Base-by-base conservation (phyloP, 441 rosid species). In the Pelargonium cotyledonis region DNA sequence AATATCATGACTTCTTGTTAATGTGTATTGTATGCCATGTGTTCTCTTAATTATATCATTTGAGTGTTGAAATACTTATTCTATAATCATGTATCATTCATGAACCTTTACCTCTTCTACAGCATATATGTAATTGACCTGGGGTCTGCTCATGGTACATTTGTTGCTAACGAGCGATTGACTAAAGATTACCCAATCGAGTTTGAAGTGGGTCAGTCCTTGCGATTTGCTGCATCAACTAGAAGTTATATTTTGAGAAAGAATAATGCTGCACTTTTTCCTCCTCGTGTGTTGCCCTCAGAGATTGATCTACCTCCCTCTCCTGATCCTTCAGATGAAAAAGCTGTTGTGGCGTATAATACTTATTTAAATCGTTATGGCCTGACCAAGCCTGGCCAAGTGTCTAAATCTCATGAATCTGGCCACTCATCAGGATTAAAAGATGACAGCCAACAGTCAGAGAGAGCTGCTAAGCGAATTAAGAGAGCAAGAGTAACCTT, bases 81-180 rank as follows among this genome's bases (percentile, higher is more conserved):
- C 71, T 67, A 57, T 38, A 75, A 61, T 65, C 38, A 47, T 65
- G 14, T n/a, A 53, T 41, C 10, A 62, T 70, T 47, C 51, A 68
- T 62, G 63, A 21, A 68, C 60, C 70, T 19, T 69, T 35, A 19
- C 66, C 29, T 63, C 61, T 65, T 72, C 64, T 78, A 79, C 84
- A 94, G 98, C 69, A 73, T 94, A 62, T 94, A 81, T 75, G 99
- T 94, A 53, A 89, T 89, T 77, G 97, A 94, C 77, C 78, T 94
- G 88, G 96, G 99, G 66, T 89, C 99, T 75, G 96, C 96, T 26
- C 99, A 94, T 72, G 97, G 98, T 55, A 94, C 97, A 0, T 92
- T 93, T 71, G 99, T 90, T 68, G 97, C 98, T 8, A 89, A 89
- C 68, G 99, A 95, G 82, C 83, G 99, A 41, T 73, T 95, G 78